Evolutionary conservation across 306 rosid genomes (phyloP), one percentile per base, ranked within the genome.

Genomic region (Hylodesmum podocarpum): DNA sequence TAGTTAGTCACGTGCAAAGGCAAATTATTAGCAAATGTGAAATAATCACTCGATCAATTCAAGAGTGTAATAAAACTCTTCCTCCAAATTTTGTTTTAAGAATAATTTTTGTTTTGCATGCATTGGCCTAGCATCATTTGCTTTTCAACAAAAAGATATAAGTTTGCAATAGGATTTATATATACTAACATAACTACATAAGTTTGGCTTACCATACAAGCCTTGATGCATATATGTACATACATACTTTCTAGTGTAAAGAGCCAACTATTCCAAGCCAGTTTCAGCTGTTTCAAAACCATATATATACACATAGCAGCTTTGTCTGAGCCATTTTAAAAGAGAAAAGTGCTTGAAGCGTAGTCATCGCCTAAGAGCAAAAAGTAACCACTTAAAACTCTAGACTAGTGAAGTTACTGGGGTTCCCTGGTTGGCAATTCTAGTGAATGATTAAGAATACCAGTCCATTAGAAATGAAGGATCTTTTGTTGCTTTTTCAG

Each of bases 221-320:
- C 4, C 43, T 33, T 46, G 12, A 19, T 19, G 9, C 67, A 75
- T 57, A 68, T 43, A 41, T 11, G 44, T 44, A 77, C 77, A 70
- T 63, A 54, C 63, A n/a, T n/a, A n/a, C 3, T 36, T 19, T n/a
- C 54, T 33, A 16, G 73, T 29, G 28, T 29, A 22, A 68, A 75
- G 16, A 29, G 72, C 27, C 77, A 79, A 46, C 70, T 44, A 39
- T 21, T 59, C 67, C 73, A 62, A 34, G 40, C 10, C 44, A 8
- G 22, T 53, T 76, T 22, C 67, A 76, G 78, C 76, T 65, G 58
- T 49, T 80, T 66, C 70, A 71, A 80, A 63, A 77, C 80, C 31
- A 59, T 49, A 72, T 14, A 33, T 31, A 59, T 22, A 5, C 11
- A 62, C 39, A 66, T 12, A 27, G 21, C 70, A 73, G 81, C 70